phyloP scores from a whole-genome alignment of 2,329 filamentous ascomycete species.

The Botrytis byssoidea region DNA sequence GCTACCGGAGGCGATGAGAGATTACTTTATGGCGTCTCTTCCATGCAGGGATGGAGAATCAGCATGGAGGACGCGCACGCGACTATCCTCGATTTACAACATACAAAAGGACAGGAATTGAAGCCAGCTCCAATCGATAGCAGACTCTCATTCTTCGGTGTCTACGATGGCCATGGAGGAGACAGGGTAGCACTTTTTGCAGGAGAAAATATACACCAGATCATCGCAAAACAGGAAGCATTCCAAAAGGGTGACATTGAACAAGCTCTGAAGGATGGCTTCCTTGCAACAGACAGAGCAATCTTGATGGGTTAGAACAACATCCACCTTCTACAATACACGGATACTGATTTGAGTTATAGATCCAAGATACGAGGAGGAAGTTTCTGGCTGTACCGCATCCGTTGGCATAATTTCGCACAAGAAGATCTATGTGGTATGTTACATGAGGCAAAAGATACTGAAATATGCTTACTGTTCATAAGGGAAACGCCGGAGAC shows the following conservation, averaged over 20 bases:
- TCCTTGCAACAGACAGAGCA: conserved; percentile 91
- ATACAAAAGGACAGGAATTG: conserved; percentile 50
- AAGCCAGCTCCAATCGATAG: conserved; percentile 61
- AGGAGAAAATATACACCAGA: conserved; percentile 89
- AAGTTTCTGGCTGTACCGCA: conserved; percentile 96
- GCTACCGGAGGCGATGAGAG: conserved; percentile 89
- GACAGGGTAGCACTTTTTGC: conserved; percentile 94
- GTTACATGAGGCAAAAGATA: conserved; percentile 45
- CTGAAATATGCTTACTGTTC: conserved; percentile 33
- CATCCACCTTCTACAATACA: conserved; percentile 1
- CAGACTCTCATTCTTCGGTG: conserved; percentile 91
- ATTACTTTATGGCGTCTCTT: conserved; percentile 89
- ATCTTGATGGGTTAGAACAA: conserved; percentile 79
- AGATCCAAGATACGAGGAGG: conserved; percentile 97
- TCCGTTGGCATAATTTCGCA: conserved; percentile 86
- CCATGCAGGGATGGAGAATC: conserved; percentile 99
- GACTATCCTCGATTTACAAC: conserved; percentile 80
- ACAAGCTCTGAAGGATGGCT: conserved; percentile 95
- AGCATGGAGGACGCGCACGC: conserved; percentile 99
- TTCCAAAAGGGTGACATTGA: conserved; percentile 91
- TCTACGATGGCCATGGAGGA: conserved; percentile 96
- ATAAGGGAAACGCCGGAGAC: conserved; percentile 94
- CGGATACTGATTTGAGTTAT: conserved; percentile 32
- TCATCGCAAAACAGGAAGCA: conserved; percentile 89
- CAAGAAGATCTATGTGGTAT: conserved; percentile 91